A percentile compares a stretch with the other conserved stretches of the same genome.
phyloP scores from a whole-genome alignment of 2,329 filamentous ascomycete genomes.

The Aurifilum marmelostoma region DNA sequence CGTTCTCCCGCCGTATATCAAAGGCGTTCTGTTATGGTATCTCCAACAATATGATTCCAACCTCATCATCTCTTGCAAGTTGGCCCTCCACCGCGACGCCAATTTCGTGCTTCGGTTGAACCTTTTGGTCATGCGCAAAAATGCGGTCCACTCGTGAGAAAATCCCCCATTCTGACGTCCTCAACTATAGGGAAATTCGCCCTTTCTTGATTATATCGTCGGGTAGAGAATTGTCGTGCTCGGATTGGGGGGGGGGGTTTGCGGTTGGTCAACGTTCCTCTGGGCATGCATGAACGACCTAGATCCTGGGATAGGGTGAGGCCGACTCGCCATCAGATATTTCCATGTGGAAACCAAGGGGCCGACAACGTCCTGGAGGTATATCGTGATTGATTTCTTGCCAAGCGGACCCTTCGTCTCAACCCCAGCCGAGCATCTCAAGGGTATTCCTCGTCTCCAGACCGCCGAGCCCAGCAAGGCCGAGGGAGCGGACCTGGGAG shows the following conservation, averaged over 20 bases:
- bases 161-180: too few species aligned
- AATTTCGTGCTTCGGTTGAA: too few species aligned
- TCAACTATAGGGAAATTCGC: background rate
- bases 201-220: background rate
- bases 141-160: background rate
- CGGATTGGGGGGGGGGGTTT: background rate
- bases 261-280: background rate
- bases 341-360: background rate
- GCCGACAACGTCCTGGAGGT: too few species aligned
- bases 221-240: background rate
- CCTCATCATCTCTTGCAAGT: background rate
- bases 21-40: slow-evolving; percentile 11
- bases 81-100: too few species aligned
- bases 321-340: background rate
- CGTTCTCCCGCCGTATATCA: background rate
- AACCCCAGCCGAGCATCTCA: slow-evolving; percentile 61
- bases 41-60: slow-evolving; percentile 1
- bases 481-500: slow-evolving; percentile 62
- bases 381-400: background rate
- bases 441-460: slow-evolving; percentile 59
- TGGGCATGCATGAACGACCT: background rate
- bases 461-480: slow-evolving; percentile 58
- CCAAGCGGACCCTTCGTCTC: background rate
- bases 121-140: background rate
- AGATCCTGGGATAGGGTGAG: background rate